A percentile compares a stretch with the other conserved stretches of the same genome.
Evolutionary conservation across 2,329 filamentous ascomycete species (phyloP).

Genomic region (Teratosphaeria viscida): DNA sequence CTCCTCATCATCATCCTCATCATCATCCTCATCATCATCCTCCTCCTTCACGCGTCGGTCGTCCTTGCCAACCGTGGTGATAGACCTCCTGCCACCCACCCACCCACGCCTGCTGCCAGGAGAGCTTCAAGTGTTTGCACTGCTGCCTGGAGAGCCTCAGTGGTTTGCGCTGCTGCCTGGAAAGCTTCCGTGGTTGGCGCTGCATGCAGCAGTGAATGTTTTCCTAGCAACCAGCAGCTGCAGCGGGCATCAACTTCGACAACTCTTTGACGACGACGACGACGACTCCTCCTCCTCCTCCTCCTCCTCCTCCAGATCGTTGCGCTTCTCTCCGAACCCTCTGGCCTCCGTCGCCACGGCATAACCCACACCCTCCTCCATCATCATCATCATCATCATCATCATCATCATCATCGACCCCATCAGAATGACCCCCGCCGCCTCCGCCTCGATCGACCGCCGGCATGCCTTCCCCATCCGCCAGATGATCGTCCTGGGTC

Average conservation of each 20-base stretch:
- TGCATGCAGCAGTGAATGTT: not conserved
- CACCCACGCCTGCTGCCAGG: not conserved
- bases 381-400: not conserved
- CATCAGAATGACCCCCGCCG: not conserved
- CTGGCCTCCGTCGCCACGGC: not conserved
- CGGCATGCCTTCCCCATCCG: constrained; percentile 41
- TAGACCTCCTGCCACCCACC: not conserved
- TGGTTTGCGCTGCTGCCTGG: too few relatives aligned
- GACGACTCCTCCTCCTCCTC: too few relatives aligned
- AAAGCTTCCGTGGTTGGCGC: too few relatives aligned
- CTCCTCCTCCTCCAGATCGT: too few relatives aligned
- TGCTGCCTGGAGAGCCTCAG: too few relatives aligned
- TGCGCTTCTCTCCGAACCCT: not conserved
- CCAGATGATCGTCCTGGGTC: constrained; percentile 49
- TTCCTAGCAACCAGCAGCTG: not conserved
- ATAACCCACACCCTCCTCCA: not conserved
- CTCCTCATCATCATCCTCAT: too few relatives aligned
- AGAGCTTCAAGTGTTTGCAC: not conserved
- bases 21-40: too few relatives aligned
- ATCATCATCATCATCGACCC: not conserved
- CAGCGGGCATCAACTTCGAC: not conserved
- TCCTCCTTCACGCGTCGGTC: not conserved
- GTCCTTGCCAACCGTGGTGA: not conserved
- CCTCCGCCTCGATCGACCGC: not conserved
- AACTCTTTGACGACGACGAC: not conserved